Conservation (phyloP, 176 grass and related monocot species). For the Zea mays region DNA sequence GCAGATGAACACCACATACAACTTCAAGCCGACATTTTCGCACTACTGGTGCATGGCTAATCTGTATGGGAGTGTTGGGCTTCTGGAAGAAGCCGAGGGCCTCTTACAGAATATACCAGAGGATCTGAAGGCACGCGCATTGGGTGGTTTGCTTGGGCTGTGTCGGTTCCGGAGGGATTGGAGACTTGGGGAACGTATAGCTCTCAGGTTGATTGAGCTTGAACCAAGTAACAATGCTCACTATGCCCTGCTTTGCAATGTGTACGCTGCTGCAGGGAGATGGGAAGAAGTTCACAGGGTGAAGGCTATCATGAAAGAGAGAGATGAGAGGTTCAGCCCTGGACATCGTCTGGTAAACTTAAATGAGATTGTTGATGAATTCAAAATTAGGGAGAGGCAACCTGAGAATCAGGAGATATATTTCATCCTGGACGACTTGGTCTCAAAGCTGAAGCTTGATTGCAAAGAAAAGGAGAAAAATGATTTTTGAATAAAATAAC, state of each 20-base stretch:
- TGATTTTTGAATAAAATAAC: slow-evolving; percentile 17
- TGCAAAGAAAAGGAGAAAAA: background rate
- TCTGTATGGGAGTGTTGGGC: slow-evolving; percentile 44
- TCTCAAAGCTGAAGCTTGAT: slow-evolving; percentile 14
- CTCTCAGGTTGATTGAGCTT: slow-evolving; percentile 54
- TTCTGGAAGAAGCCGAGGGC: background rate
- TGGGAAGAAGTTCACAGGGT: slow-evolving; percentile 63
- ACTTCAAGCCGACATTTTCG: slow-evolving; percentile 55
- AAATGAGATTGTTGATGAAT: slow-evolving; percentile 51
- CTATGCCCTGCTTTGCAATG: slow-evolving; percentile 58
- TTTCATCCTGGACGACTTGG: slow-evolving; percentile 49
- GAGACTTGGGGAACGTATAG: slow-evolving; percentile 50
- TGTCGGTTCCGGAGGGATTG: slow-evolving; percentile 56
- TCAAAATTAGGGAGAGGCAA: slow-evolving; percentile 47
- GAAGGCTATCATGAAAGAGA: slow-evolving; percentile 55
- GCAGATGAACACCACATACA: slow-evolving; percentile 51
- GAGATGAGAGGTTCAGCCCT: slow-evolving; percentile 30
- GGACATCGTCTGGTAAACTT: slow-evolving; percentile 60
- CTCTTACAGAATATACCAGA: slow-evolving; percentile 40
- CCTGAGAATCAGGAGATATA: slow-evolving; percentile 52
- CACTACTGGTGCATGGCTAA: slow-evolving; percentile 87
- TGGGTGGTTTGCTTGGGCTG: slow-evolving; percentile 63
- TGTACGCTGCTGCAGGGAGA: slow-evolving; percentile 67
- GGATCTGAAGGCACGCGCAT: slow-evolving; percentile 46
- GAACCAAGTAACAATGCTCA: slow-evolving; percentile 52